Conservation (phyloP, 305 asterid species). For the Fraxinus greggii region DNA sequence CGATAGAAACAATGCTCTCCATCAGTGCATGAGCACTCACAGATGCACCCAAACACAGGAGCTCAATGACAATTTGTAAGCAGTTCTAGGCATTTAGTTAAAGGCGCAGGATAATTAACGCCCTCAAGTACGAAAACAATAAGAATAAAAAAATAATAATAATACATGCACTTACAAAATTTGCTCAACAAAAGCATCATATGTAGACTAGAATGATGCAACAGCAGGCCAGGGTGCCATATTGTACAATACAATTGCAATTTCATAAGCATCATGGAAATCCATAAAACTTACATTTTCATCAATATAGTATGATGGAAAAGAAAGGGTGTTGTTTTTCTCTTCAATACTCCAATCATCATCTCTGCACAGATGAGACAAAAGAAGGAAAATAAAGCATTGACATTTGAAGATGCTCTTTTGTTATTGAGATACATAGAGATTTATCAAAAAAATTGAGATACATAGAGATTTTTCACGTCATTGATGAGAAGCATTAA, state of each 20-base stretch:
- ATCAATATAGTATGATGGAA: slow-evolving; percentile 95
- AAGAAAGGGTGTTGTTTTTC: slow-evolving; percentile 72
- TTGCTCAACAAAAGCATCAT: neutral
- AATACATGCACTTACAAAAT: neutral
- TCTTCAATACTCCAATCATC: slow-evolving; percentile 94
- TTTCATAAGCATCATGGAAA: slow-evolving; percentile 17
- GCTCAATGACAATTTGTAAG: neutral
- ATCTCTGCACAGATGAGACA: slow-evolving; percentile 64
- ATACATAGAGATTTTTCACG: slow-evolving; percentile 1
- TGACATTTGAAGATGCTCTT: slow-evolving; percentile 15
- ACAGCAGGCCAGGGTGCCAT: neutral
- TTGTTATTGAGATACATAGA: neutral
- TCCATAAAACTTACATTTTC: slow-evolving; percentile 75
- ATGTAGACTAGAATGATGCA: neutral
- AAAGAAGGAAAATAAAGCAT: slow-evolving; percentile 21
- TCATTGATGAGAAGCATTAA: slow-evolving; percentile 5
- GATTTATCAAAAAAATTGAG: slow-evolving; percentile 5
- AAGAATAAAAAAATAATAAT: neutral
- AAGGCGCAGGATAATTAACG: neutral
- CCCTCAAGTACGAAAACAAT: neutral
- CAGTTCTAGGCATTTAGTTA: neutral
- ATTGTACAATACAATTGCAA: neutral
- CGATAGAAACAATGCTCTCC: neutral
- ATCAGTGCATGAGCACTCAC: neutral
- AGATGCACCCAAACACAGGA: neutral